A percentile compares a stretch with the other conserved stretches of the same genome.
These are phyloP conservation scores for Globisporangium paddicum DNA, from an alignment of 352 stramenopile genomes.

Conservation along the genomic window DNA sequence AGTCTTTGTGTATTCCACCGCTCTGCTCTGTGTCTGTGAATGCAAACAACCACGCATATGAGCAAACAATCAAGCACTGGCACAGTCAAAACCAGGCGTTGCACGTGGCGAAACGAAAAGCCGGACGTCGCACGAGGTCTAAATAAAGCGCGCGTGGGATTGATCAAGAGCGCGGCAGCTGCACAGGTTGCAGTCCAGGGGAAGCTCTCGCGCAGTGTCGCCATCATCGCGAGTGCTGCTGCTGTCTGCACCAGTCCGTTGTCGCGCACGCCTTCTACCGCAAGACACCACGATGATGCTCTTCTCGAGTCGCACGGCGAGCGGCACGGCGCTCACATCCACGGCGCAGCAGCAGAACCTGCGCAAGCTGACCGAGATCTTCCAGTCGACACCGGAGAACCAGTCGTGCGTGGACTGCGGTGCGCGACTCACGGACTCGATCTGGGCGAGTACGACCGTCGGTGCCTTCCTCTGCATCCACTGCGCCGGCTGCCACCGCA, in stretches of 20 bases:
- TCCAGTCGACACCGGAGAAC: slow-evolving; percentile 55
- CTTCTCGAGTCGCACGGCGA: slow-evolving; percentile 28
- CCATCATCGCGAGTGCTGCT: neutral
- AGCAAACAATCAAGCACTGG: neutral
- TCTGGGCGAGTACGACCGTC: slow-evolving; percentile 94
- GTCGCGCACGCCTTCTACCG: neutral
- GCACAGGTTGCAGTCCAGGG: too few species aligned
- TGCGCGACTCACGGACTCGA: slow-evolving; percentile 61
- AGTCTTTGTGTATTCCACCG: too few species aligned
- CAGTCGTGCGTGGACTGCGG: slow-evolving; percentile 79
- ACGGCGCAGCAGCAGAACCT: slow-evolving; percentile 31
- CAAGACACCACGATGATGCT: slow-evolving; percentile 29
- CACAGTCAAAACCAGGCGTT: neutral
- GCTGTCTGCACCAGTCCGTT: too few species aligned
- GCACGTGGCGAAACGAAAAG: neutral
- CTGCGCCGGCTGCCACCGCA: slow-evolving; percentile 93
- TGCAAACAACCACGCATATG: too few species aligned
- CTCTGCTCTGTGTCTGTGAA: too few species aligned
- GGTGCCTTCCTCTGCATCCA: slow-evolving; percentile 95
- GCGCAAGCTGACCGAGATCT: slow-evolving; percentile 58
- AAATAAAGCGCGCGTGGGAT: neutral
- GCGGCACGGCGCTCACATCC: slow-evolving; percentile 14
- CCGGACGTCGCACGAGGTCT: neutral
- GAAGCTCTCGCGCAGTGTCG: too few species aligned
- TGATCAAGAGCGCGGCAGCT: neutral